Base-by-base conservation (phyloP, 768 basidiomycete species). In the Boletus pseudopeckii region DNA sequence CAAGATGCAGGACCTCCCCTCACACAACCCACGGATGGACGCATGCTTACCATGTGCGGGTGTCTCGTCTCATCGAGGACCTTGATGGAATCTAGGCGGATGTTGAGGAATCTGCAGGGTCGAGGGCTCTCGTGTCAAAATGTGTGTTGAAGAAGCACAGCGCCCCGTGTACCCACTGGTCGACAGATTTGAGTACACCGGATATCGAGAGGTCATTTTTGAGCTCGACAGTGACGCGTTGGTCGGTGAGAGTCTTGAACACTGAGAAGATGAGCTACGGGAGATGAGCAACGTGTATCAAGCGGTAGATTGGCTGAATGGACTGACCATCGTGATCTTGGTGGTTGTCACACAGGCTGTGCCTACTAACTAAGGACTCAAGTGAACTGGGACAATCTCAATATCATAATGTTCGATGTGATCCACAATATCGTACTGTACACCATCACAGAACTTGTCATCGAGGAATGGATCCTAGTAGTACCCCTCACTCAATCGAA, bases 121-220 rank as follows among this genome's bases (percentile, higher is more conserved):
- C 32, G n/a, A 50, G 24, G 26, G 45, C 18, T 15, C 20, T 28
- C 52, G 22, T 24, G 53, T 50, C 46, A 42, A 22, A 24, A 17
- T n/a, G 45, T 36, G 24, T 0, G 24, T 38, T 26, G 55, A 20
- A 43, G 34, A 13, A 20, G n/a, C 10, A 6, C 13, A 37, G 38
- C 34, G 24, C 17, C 10, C 9, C 24, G 33, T 30, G 45, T 6
- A 80, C 86, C 56, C 59, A 95, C 96, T 99, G 96, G 78, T 99
- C 96, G 48, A 99, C 95, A 32, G 93, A 97, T 80, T 97, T 97
- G 62, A 99, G 74, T 26, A 90, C 87, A 1, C 96, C 96, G 10
- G 90, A 92, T 71, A 99, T 97, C 18, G 90, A 93, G 50, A 98
- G 84, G 72, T 98, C 97, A 75, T 99, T 99, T 77, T 99, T 99